Conservation (phyloP, 352 stramenopile genomes). For the Pythium guiyangense region DNA sequence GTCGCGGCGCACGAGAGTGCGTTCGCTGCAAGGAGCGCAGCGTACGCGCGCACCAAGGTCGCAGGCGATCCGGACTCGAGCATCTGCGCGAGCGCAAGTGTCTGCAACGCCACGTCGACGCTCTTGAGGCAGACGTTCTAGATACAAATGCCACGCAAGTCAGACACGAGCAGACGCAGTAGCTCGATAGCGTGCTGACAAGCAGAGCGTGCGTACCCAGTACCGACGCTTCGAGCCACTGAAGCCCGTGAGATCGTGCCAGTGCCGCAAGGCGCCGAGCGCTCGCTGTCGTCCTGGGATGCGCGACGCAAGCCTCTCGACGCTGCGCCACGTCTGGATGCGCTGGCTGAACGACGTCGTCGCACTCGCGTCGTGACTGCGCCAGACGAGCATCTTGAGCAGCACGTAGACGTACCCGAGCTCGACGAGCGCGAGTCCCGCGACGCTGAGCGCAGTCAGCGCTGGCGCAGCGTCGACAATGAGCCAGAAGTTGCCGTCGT, state of each 20-base stretch:
- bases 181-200: not conserved
- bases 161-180: not conserved
- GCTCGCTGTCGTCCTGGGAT: not conserved
- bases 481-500: too few species aligned
- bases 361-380: not conserved
- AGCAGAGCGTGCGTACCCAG: not conserved
- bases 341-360: not conserved
- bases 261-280: not conserved
- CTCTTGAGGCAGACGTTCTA: conserved; percentile 2
- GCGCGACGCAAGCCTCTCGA: not conserved
- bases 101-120: conserved; percentile 6
- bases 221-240: not conserved
- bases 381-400: not conserved
- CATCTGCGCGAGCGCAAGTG: not conserved
- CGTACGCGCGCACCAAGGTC: not conserved
- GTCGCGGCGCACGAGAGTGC: not conserved
- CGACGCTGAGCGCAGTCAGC: too few species aligned
- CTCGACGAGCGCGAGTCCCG: too few species aligned
- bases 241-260: not conserved
- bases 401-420: too few species aligned
- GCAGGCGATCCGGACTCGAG: not conserved
- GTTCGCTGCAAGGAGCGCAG: conserved; percentile 1
- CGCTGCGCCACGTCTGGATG: not conserved
- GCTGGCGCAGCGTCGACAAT: too few species aligned
- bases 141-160: not conserved